These are phyloP conservation scores for Fusarium annulatum DNA, from an alignment of 2,329 filamentous ascomycete genomes.

Conservation along the genomic window DNA sequence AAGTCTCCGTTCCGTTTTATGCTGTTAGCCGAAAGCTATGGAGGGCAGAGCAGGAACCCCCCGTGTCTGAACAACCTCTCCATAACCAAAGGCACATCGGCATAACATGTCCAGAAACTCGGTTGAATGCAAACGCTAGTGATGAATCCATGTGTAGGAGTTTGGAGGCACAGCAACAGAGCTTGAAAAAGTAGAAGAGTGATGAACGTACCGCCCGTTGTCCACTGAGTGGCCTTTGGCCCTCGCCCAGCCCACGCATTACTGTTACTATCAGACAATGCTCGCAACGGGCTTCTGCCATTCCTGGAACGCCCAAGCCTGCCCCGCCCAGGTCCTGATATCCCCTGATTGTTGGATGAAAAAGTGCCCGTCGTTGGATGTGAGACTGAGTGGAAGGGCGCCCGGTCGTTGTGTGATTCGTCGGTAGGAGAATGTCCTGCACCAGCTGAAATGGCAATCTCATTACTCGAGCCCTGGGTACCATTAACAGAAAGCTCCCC, in stretches of 20 bases:
- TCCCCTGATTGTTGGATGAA: constrained; percentile 64
- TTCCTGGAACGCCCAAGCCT: constrained; percentile 77
- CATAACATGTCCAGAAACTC: background rate
- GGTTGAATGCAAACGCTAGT: background rate
- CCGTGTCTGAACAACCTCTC: background rate
- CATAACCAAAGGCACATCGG: background rate
- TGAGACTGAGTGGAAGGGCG: constrained; percentile 42
- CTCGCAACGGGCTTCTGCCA: constrained; percentile 70
- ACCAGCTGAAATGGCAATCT: constrained; percentile 49
- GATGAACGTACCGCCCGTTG: constrained; percentile 58
- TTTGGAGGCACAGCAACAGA: background rate
- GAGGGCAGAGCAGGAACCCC: background rate
- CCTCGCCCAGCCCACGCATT: constrained; percentile 65
- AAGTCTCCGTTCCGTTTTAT: background rate
- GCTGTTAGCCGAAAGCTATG: constrained; percentile 5
- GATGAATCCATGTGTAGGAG: background rate
- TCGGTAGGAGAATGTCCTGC: constrained; percentile 34
- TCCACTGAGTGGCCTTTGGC: constrained; percentile 58
- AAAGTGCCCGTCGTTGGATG: constrained; percentile 59
- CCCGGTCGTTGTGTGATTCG: constrained; percentile 48
- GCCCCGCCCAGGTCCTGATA: constrained; percentile 87
- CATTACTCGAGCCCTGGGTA: constrained; percentile 51
- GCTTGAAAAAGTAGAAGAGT: background rate
- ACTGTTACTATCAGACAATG: constrained; percentile 68
- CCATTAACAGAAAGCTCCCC: constrained; percentile 70